Evolutionary conservation across 306 rosid genomes (phyloP), one percentile per base, ranked within the genome.

Genomic region (Cucumis melo): DNA sequence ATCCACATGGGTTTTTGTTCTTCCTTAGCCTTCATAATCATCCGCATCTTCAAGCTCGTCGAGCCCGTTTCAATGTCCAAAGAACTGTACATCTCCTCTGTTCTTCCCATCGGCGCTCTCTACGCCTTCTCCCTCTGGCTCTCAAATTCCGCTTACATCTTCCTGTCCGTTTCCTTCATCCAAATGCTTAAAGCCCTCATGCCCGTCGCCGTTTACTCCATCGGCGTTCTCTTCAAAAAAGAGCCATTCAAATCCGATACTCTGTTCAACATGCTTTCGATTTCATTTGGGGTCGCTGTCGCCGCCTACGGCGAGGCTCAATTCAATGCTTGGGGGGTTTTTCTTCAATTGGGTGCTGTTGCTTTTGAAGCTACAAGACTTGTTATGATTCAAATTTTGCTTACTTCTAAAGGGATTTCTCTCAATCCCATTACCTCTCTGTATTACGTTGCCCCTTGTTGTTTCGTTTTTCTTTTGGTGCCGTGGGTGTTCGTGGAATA

Each of bases 141-240:
- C 4, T 90, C 95, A 0, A 90, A 90, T 62, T 90, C 95, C 77
- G 95, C 95, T 19, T 90, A 90, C 77, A 90, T 90, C 79, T 90
- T 80, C 59, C 88, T 90, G 78, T 90, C 80, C 8, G 80, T 90
- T 12, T 90, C 95, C 7, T 90, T 90, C 83, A 90, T 90, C 51
- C 95, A 90, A 48, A 90, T 90, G 95, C 89, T 90, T 50, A 90
- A 90, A 60, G 95, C 95, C 7, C 86, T 90, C 2, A 90, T 90
- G 95, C 95, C 95, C 1, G 95, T 88, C 9, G 95, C 95, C 13
- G 95, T 90, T 3, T 90, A 87, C 71, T 87, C 95, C 24, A 90
- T 90, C 34, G 92, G 90, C 4, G 85, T 90, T 7, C 58, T 75
- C 58, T 74, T 90, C 17, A 79, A 51, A 1, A 90, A 88, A 3